Percentiles rank a stretch among this genome's conserved stretches.
These are phyloP conservation scores for Dactylellina leptospora DNA, from an alignment of 2,329 filamentous ascomycete species.

Conservation along the genomic window DNA sequence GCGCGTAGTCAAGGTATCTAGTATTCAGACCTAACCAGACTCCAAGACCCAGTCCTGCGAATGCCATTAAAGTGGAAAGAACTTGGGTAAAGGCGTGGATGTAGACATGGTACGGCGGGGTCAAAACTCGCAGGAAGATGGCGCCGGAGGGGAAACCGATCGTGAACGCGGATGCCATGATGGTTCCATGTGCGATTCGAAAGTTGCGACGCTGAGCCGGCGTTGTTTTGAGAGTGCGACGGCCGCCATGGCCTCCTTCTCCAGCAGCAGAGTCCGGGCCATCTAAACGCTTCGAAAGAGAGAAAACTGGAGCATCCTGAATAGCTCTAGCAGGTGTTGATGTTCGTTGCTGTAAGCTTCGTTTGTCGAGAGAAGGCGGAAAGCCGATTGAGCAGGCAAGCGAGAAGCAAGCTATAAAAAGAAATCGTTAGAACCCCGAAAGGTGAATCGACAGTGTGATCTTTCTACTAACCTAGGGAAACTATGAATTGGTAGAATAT, in stretches of 20 bases:
- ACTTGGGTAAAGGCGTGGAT: slow-evolving; percentile 68
- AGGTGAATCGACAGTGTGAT: no score
- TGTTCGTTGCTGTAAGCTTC: neutral
- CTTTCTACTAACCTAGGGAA: neutral
- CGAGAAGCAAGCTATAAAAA: neutral
- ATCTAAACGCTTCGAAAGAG: neutral
- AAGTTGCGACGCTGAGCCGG: slow-evolving; percentile 37
- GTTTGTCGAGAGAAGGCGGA: neutral
- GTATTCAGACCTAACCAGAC: slow-evolving; percentile 58
- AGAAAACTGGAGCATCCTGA: neutral
- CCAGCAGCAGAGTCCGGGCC: slow-evolving; percentile 31
- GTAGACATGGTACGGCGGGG: slow-evolving; percentile 60
- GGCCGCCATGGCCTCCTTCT: slow-evolving; percentile 40
- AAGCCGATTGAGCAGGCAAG: neutral
- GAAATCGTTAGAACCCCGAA: no score
- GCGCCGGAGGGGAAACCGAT: slow-evolving; percentile 70
- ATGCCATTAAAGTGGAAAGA: slow-evolving; percentile 68
- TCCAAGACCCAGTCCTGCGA: slow-evolving; percentile 69
- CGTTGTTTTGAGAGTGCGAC: slow-evolving; percentile 38
- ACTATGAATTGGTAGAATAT: neutral
- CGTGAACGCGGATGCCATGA: slow-evolving; percentile 70
- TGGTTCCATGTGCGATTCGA: slow-evolving; percentile 58
- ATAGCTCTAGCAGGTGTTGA: neutral
- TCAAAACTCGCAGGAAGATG: slow-evolving; percentile 68
- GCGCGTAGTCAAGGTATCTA: slow-evolving; percentile 64